Percentiles rank a stretch among this genome's conserved stretches.
Evolutionary conservation across 129 eudicot species (phyloP).

Genomic region (Flaveria robusta): DNA sequence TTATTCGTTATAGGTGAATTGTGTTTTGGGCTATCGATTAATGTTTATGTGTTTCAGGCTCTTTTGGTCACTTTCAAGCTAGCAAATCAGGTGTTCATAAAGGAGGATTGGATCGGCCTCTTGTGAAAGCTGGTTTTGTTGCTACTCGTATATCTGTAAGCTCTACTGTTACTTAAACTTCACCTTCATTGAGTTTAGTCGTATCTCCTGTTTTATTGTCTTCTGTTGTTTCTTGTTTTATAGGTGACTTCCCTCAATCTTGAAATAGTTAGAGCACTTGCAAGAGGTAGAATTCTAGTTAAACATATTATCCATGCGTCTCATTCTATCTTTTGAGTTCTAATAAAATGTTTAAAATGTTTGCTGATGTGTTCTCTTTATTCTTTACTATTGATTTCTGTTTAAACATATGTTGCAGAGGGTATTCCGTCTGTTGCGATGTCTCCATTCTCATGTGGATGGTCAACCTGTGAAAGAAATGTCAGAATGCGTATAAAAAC

Average conservation of each 20-base stretch:
- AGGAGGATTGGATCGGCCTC: constrained; percentile 70
- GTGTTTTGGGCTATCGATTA: neutral
- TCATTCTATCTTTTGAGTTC: neutral
- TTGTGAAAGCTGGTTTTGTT: constrained; percentile 95
- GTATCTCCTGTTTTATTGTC: neutral
- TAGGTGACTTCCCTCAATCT: constrained; percentile 94
- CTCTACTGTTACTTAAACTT: constrained; percentile 8
- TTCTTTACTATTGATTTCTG: neutral
- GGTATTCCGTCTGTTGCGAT: constrained; percentile 93
- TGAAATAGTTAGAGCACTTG: constrained; percentile 96
- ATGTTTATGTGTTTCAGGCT: constrained; percentile 54
- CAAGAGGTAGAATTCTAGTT: constrained; percentile 65
- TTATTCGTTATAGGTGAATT: neutral
- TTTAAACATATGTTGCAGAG: constrained; percentile 51
- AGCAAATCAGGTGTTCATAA: constrained; percentile 95
- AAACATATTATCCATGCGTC: neutral
- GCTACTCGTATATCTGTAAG: constrained; percentile 96
- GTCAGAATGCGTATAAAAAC: constrained; percentile 46
- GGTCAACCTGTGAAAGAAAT: constrained; percentile 85
- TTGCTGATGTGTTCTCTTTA: neutral
- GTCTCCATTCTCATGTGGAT: constrained; percentile 99
- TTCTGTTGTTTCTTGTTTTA: constrained; percentile 18
- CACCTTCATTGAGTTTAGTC: neutral
- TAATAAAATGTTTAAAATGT: neutral
- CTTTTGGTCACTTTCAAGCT: constrained; percentile 99